Conservation (phyloP, 257 asterid species). For the Voacanga thouarsii region DNA sequence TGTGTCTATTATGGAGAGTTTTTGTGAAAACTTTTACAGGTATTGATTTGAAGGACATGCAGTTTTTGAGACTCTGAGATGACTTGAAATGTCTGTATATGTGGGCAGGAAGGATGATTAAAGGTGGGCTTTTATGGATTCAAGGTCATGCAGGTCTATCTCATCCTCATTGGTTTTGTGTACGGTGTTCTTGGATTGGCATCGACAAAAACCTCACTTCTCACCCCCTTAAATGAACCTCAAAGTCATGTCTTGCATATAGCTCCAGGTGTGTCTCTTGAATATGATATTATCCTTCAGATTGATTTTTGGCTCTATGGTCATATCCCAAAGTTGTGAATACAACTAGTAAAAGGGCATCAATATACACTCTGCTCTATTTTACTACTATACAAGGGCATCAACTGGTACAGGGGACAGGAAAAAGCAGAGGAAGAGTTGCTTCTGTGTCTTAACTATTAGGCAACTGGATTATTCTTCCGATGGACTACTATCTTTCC, state of each 20-base stretch:
- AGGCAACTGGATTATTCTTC: neutral
- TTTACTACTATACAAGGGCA: neutral
- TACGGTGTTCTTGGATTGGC: conserved; percentile 70
- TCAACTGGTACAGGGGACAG: neutral
- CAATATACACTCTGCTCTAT: neutral
- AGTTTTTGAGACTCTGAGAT: conserved; percentile 20
- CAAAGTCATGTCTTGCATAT: conserved; percentile 41
- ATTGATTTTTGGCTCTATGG: neutral
- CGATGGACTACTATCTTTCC: neutral
- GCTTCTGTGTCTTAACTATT: neutral
- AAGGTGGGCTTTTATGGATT: conserved; percentile 75
- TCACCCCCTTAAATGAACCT: conserved; percentile 53
- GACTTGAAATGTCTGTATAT: conserved; percentile 29
- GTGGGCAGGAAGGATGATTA: conserved; percentile 64
- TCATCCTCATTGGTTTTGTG: conserved; percentile 70
- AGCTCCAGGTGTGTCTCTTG: conserved; percentile 53
- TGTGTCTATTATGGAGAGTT: neutral
- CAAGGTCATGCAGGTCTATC: conserved; percentile 69
- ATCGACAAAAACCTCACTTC: conserved; percentile 64
- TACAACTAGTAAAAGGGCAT: neutral
- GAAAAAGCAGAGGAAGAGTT: neutral
- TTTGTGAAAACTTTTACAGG: conserved; percentile 8
- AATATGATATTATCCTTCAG: neutral
- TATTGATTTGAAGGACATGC: conserved; percentile 8
- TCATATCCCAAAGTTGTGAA: neutral